A percentile compares a stretch with the other conserved stretches of the same genome.
Evolutionary conservation across 306 rosid species (phyloP).

Genomic region (Ammopiptanthus mongolicus): DNA sequence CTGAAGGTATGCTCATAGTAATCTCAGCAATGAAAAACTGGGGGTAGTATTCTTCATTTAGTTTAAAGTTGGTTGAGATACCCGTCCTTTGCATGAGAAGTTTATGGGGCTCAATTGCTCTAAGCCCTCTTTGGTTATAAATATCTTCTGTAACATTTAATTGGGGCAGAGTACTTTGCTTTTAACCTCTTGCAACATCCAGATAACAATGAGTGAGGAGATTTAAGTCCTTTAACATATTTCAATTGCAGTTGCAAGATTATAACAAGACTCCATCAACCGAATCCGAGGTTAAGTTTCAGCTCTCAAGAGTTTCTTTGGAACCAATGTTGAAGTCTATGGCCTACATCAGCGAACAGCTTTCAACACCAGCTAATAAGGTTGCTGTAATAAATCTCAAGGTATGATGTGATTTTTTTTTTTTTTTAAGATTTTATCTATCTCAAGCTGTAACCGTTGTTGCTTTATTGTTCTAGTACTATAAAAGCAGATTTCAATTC

Average conservation of each 20-base stretch:
- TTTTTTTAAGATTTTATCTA: not conserved
- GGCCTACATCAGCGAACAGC: conserved; percentile 87
- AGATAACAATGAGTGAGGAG: not conserved
- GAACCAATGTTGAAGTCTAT: conserved; percentile 90
- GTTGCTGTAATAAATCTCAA: conserved; percentile 93
- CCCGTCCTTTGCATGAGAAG: conserved; percentile 4
- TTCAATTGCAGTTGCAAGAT: conserved; percentile 74
- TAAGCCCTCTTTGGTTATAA: not conserved
- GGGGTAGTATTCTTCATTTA: conserved; percentile 13
- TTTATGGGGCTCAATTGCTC: not conserved
- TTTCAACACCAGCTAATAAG: conserved; percentile 84
- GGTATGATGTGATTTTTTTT: conserved; percentile 39
- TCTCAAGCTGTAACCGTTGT: conserved; percentile 5
- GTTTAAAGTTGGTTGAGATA: conserved; percentile 10
- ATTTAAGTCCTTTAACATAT: conserved; percentile 2
- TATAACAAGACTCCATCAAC: conserved; percentile 59
- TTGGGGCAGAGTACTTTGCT: not conserved
- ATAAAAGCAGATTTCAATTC: not conserved
- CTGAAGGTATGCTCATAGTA: conserved; percentile 59
- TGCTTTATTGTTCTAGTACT: conserved; percentile 11
- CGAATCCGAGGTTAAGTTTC: conserved; percentile 91
- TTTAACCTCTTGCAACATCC: conserved; percentile 3
- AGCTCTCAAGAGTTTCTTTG: conserved; percentile 71
- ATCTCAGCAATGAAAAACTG: not conserved
- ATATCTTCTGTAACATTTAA: not conserved